Conservation (phyloP, 179 eudicot genomes). For the Dionaea muscipula region DNA sequence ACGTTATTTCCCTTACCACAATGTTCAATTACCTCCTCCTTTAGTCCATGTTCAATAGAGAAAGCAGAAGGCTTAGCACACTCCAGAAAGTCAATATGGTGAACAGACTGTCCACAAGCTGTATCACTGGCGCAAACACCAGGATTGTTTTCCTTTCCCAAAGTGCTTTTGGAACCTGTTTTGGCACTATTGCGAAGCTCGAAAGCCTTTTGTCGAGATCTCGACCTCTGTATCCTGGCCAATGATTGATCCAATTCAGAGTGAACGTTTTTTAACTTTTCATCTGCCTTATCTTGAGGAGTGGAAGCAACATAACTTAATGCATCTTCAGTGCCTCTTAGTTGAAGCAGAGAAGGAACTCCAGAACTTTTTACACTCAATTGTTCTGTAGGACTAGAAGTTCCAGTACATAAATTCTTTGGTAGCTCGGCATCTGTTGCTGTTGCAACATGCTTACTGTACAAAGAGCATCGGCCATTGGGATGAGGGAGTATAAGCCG, state of each 20-base stretch:
- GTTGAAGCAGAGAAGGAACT: slow-evolving; percentile 15
- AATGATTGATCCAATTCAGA: slow-evolving; percentile 35
- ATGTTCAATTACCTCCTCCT: slow-evolving; percentile 10
- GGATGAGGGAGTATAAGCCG: slow-evolving; percentile 27
- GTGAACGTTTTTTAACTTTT: slow-evolving; percentile 13
- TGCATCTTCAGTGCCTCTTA: slow-evolving; percentile 15
- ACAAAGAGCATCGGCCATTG: slow-evolving; percentile 18
- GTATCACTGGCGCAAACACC: slow-evolving; percentile 17
- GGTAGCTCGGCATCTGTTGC: slow-evolving; percentile 21
- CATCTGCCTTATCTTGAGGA: slow-evolving; percentile 37
- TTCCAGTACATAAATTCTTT: slow-evolving; percentile 21
- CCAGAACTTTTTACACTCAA: slow-evolving; percentile 24
- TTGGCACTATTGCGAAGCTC: slow-evolving; percentile 63
- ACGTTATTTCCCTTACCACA: too few species aligned
- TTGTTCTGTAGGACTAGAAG: slow-evolving; percentile 24
- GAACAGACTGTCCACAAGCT: slow-evolving; percentile 14
- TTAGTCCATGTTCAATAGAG: slow-evolving; percentile 7
- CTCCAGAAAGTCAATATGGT: slow-evolving; percentile 11
- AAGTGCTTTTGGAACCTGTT: slow-evolving; percentile 30
- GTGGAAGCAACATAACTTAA: slow-evolving; percentile 30
- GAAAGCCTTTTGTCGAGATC: slow-evolving; percentile 81
- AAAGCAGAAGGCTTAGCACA: slow-evolving; percentile 13
- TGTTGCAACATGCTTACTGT: slow-evolving; percentile 19
- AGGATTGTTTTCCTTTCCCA: slow-evolving; percentile 18
- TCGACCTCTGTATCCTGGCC: slow-evolving; percentile 61